Conservation (phyloP, 140 eudicot species). For the Stevia rebaudiana region DNA sequence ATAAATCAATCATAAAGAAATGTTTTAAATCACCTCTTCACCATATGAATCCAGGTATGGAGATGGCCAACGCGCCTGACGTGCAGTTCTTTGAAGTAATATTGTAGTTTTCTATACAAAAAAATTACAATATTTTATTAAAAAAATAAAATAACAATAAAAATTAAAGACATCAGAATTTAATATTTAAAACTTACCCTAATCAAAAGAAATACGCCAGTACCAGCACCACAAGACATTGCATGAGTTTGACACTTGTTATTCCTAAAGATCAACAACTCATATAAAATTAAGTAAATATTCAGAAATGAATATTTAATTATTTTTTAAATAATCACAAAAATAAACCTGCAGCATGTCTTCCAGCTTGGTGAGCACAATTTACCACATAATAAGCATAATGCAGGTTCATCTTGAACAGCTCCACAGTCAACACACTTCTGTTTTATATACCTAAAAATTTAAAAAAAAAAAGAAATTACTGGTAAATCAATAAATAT, state of each 20-base stretch:
- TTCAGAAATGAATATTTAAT: neutral
- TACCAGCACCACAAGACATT: constrained; percentile 86
- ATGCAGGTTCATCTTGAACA: constrained; percentile 77
- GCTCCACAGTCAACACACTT: constrained; percentile 68
- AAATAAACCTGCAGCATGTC: constrained; percentile 79
- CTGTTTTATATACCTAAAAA: constrained; percentile 68
- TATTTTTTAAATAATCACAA: neutral
- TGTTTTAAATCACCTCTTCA: constrained; percentile 63
- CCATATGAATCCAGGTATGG: constrained; percentile 89
- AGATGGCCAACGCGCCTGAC: constrained; percentile 98
- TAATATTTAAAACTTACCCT: constrained; percentile 51
- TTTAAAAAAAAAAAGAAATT: neutral
- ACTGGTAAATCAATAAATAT: neutral
- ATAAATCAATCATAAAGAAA: constrained; percentile 7
- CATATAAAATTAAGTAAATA: constrained; percentile 7
- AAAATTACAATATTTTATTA: neutral
- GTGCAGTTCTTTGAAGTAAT: constrained; percentile 89
- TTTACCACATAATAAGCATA: constrained; percentile 88
- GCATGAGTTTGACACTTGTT: constrained; percentile 90
- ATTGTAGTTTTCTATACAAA: constrained; percentile 66
- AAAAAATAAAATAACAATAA: no score
- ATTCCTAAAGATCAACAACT: constrained; percentile 43
- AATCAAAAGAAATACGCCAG: constrained; percentile 78
- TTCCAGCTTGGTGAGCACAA: constrained; percentile 91
- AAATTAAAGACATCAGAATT: no score